phyloP scores from a whole-genome alignment of 495 filamentous ascomycete genomes.

The Penicillium taxi region DNA sequence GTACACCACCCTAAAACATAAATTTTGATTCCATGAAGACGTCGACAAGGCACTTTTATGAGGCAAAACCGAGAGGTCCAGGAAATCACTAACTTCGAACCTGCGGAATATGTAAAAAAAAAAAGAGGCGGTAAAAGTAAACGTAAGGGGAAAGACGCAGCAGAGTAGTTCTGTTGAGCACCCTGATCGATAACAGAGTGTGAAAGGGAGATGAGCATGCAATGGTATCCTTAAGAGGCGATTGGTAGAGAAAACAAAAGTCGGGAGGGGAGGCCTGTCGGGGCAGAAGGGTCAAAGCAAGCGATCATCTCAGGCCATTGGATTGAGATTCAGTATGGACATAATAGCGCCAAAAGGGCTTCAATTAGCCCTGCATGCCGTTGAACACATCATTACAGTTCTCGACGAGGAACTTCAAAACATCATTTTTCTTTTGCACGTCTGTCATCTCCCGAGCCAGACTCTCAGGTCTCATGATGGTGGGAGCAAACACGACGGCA shows the following conservation, averaged over 20 bases:
- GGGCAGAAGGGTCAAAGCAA: not conserved
- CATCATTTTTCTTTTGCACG: conserved; percentile 83
- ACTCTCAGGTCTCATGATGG: conserved; percentile 84
- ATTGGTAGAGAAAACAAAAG: conserved; percentile 7
- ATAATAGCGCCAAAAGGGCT: conserved; percentile 15
- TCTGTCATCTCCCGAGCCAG: conserved; percentile 93
- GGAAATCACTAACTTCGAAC: conserved; percentile 19
- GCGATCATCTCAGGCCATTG: not conserved
- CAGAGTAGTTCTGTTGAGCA: conserved; percentile 25
- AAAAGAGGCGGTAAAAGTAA: not conserved
- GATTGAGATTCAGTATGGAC: conserved; percentile 11
- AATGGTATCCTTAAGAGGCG: conserved; percentile 18
- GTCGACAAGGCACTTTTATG: conserved; percentile 1
- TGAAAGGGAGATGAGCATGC: not conserved
- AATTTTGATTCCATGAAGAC: conserved; percentile 7
- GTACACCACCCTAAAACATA: conserved; percentile 3
- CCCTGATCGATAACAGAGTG: conserved; percentile 20
- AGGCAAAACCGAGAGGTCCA: conserved; percentile 1
- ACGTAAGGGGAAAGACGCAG: conserved; percentile 8
- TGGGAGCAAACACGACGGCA: conserved; percentile 96
- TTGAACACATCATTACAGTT: conserved; percentile 73
- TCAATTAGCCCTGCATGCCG: conserved; percentile 28
- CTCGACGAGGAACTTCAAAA: conserved; percentile 84
- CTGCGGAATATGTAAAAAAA: conserved; percentile 18
- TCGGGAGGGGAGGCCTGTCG: conserved; percentile 28